Percentiles rank a stretch among this genome's conserved stretches.
Evolutionary conservation across 192 early-diverging fungal genomes (phyloP).

Genomic region (Rhizophagus prolifer): DNA sequence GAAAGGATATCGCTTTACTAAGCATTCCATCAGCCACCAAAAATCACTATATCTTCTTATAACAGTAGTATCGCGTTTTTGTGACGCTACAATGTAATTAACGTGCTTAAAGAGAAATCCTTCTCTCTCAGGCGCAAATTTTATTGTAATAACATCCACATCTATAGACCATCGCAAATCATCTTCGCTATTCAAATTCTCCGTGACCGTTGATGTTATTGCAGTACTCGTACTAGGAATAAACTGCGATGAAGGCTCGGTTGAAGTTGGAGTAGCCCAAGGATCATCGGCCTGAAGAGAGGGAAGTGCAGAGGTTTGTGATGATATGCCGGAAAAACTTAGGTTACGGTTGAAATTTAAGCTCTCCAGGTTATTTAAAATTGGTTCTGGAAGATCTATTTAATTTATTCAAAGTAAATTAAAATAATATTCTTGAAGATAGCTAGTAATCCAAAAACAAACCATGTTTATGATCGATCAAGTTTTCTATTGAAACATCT

Average conservation of each 20-base stretch:
- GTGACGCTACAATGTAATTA: conserved; percentile 80
- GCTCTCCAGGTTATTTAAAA: conserved; percentile 55
- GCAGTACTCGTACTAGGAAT: neutral
- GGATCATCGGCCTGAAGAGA: conserved; percentile 54
- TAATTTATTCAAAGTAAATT: neutral
- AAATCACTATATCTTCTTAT: conserved; percentile 90
- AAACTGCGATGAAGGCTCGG: neutral
- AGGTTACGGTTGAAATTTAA: conserved; percentile 40
- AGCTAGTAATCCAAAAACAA: neutral
- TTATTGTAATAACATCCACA: conserved; percentile 54
- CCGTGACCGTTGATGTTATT: neutral
- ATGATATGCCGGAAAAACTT: conserved; percentile 26
- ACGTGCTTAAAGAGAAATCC: conserved; percentile 73
- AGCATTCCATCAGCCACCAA: conserved; percentile 79
- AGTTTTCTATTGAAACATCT: conserved; percentile 64
- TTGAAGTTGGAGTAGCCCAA: conserved; percentile 44
- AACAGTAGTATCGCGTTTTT: conserved; percentile 58
- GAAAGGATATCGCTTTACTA: conserved; percentile 78
- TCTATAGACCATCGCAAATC: conserved; percentile 57
- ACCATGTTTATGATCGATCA: conserved; percentile 67
- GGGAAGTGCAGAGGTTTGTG: conserved; percentile 30
- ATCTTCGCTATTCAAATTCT: conserved; percentile 30
- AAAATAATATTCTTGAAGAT: neutral
- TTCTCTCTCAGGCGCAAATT: conserved; percentile 50
- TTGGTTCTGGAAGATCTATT: conserved; percentile 60